These are phyloP conservation scores for Malassezia brasiliensis DNA, from an alignment of 1,284 basidiomycete genomes.

Conservation along the genomic window DNA sequence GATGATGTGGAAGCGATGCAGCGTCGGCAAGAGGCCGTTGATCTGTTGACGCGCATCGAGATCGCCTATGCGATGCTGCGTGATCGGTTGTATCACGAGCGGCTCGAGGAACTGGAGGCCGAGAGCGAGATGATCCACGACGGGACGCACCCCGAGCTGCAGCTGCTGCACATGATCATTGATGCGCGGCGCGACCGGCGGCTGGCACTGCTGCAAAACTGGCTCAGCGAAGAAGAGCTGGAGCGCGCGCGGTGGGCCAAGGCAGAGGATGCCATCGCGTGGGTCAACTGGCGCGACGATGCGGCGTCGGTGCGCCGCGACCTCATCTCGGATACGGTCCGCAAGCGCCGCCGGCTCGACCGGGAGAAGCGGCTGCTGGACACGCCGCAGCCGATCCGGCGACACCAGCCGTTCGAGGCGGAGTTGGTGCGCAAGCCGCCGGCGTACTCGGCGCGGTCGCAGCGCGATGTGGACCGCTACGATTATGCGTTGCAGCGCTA, in stretches of 20 bases:
- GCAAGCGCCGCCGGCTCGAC: constrained; percentile 68
- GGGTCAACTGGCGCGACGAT: constrained; percentile 59
- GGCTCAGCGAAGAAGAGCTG: constrained; percentile 58
- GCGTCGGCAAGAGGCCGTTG: constrained; percentile 51
- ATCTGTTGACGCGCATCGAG: constrained; percentile 54
- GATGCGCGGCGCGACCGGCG: constrained; percentile 46
- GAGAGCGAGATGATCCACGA: constrained; percentile 54
- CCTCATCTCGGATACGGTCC: constrained; percentile 71
- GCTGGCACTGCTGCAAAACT: constrained; percentile 44
- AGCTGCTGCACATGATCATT: constrained; percentile 58
- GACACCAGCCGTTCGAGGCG: constrained; percentile 44
- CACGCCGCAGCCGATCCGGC: constrained; percentile 56
- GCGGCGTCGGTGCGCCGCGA: constrained; percentile 59
- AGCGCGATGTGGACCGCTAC: constrained; percentile 19
- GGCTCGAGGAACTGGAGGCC: constrained; percentile 53
- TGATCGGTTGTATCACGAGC: constrained; percentile 55
- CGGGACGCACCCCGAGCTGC: constrained; percentile 70
- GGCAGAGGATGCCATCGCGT: constrained; percentile 55
- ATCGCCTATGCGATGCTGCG: constrained; percentile 55
- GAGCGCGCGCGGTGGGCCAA: constrained; percentile 65
- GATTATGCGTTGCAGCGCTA: constrained; percentile 7
- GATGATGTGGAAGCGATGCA: constrained; percentile 18
- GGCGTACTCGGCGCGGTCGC: constrained; percentile 10
- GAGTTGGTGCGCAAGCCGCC: constrained; percentile 39
- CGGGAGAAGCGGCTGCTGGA: constrained; percentile 66